Percentiles rank a stretch among this genome's conserved stretches.
These are phyloP conservation scores for Dioscorea zingiberensis DNA, from an alignment of 106 monocot species.

Conservation along the genomic window DNA sequence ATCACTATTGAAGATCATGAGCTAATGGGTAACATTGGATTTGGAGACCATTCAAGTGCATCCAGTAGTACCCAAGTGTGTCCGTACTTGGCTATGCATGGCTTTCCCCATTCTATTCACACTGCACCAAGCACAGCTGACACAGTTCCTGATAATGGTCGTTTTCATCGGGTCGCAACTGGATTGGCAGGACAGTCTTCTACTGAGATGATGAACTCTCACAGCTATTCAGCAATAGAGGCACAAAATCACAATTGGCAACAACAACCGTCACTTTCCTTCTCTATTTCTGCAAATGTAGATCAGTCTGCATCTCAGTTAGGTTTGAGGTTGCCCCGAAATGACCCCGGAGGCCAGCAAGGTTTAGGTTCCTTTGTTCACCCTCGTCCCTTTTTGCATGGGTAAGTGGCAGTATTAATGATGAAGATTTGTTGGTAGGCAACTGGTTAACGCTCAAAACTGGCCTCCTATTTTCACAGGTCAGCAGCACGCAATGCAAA, in stretches of 20 bases:
- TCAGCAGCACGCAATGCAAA: conserved; percentile 21
- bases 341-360: conserved; percentile 32
- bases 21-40: conserved; percentile 20
- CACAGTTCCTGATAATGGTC: conserved; percentile 24
- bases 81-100: conserved; percentile 47
- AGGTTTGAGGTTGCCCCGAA: conserved; percentile 29
- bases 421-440: too few relatives aligned
- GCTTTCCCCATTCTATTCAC: conserved; percentile 27
- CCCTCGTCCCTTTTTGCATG: conserved; percentile 20
- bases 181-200: conserved; percentile 20
- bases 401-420: conserved; percentile 6
- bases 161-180: conserved; percentile 29
- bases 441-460: too few relatives aligned
- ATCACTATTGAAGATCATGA: conserved; percentile 37
- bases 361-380: conserved; percentile 42
- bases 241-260: conserved; percentile 37
- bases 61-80: conserved; percentile 29
- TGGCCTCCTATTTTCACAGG: conserved; percentile 8
- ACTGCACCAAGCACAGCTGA: conserved; percentile 21
- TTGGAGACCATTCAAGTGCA: conserved; percentile 31
- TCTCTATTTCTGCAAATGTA: conserved; percentile 23
- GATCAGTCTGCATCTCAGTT: conserved; percentile 36
- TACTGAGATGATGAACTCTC: conserved; percentile 24
- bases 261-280: conserved; percentile 13
- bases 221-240: conserved; percentile 29